Percentiles rank a stretch among this genome's conserved stretches.
Conservation (phyloP, 1,284 basidiomycete genomes). For the Sporisorium iseilematis-ciliati region DNA sequence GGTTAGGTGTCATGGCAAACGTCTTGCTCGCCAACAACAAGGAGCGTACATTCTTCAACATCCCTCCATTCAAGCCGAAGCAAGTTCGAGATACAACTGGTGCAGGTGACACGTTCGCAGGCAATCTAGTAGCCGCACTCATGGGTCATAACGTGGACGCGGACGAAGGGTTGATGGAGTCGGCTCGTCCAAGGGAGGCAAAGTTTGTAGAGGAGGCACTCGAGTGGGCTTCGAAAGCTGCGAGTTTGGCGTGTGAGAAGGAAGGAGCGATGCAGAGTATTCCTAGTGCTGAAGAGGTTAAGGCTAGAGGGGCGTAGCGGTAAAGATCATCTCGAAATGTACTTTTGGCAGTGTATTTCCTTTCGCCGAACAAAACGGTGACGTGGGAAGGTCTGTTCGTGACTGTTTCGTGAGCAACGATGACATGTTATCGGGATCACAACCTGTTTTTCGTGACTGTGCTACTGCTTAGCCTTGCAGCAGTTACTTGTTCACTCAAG, state of each 20-base stretch:
- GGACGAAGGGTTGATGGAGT: conserved; percentile 13
- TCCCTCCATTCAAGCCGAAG: conserved; percentile 49
- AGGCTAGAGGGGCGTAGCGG: conserved; percentile 8
- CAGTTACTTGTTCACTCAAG: no score
- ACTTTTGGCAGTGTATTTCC: no score
- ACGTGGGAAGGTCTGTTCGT: no score
- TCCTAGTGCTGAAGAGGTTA: conserved; percentile 55
- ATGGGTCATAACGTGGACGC: conserved; percentile 46
- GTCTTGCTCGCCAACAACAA: conserved; percentile 28
- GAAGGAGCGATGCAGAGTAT: conserved; percentile 68
- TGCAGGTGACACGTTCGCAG: conserved; percentile 68
- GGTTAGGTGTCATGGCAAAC: conserved; percentile 57
- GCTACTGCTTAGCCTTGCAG: no score
- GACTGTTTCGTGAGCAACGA: no score
- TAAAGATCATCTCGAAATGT: not conserved
- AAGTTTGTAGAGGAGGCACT: conserved; percentile 41
- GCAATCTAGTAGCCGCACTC: conserved; percentile 62
- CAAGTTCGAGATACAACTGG: conserved; percentile 67
- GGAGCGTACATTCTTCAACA: conserved; percentile 41
- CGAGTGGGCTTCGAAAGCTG: conserved; percentile 52
- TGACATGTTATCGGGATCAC: no score
- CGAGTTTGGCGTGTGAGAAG: conserved; percentile 64
- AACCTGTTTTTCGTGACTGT: no score
- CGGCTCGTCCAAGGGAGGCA: conserved; percentile 16
- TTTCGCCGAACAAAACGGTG: no score